These are phyloP conservation scores for Rhizophagus prolifer DNA, from an alignment of 192 early-diverging fungal species.

Conservation along the genomic window DNA sequence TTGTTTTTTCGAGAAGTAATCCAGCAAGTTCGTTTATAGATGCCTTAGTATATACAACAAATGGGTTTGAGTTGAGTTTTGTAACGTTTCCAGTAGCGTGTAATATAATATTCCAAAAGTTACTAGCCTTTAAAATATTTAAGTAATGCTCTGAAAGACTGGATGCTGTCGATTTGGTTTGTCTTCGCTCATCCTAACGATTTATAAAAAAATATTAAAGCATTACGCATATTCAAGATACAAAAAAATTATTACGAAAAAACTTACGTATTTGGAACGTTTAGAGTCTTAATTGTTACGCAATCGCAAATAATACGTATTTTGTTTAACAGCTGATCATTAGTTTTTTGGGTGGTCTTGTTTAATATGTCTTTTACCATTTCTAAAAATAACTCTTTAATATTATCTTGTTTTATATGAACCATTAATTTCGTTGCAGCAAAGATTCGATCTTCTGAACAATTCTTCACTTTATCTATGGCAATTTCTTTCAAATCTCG, in stretches of 20 bases:
- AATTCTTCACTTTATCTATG: not conserved
- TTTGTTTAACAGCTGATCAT: not conserved
- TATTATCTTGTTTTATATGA: not conserved
- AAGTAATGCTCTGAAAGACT: not conserved
- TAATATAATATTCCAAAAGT: not conserved
- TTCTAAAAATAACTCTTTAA: not conserved
- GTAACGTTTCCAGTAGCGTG: not conserved
- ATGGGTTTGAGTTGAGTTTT: not conserved
- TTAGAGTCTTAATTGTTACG: not conserved
- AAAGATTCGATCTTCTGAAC: not conserved
- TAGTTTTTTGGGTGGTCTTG: not conserved
- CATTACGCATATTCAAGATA: too few species aligned
- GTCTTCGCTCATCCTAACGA: not conserved
- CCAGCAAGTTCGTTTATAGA: not conserved
- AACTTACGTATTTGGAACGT: not conserved
- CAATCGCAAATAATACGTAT: not conserved
- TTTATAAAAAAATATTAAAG: not conserved
- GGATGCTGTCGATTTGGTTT: not conserved
- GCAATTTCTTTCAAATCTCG: not conserved
- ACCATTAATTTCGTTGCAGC: not conserved
- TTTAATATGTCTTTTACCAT: not conserved
- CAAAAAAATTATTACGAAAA: not conserved
- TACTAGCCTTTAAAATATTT: not conserved
- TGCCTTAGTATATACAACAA: not conserved
- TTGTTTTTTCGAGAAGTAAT: not conserved